A percentile compares a stretch with the other conserved stretches of the same genome.
Evolutionary conservation across 2,329 filamentous ascomycete species (phyloP).

Genomic region (Drechslerella coelobrocha): DNA sequence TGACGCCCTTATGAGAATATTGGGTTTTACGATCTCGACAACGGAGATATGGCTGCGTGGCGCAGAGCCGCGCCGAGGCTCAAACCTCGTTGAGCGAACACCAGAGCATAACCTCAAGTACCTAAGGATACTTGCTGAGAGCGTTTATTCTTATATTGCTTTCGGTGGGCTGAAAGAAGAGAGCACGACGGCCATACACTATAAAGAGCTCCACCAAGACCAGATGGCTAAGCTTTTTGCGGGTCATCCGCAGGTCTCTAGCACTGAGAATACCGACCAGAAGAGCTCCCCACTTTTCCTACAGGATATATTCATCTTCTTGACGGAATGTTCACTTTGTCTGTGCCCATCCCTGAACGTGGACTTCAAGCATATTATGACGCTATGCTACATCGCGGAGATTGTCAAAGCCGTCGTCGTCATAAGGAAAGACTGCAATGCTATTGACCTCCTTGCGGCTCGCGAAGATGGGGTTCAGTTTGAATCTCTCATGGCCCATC

Average conservation of each 20-base stretch:
- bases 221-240: slow-evolving; percentile 80
- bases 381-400: slow-evolving; percentile 88
- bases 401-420: slow-evolving; percentile 78
- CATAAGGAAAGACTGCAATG: slow-evolving; percentile 59
- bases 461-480: slow-evolving; percentile 29
- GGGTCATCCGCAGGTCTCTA: slow-evolving; percentile 60
- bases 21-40: slow-evolving; percentile 85
- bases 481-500: slow-evolving; percentile 7
- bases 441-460: slow-evolving; percentile 24
- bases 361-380: slow-evolving; percentile 79
- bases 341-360: slow-evolving; percentile 71
- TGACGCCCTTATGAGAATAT: slow-evolving; percentile 69
- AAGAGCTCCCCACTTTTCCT: slow-evolving; percentile 65
- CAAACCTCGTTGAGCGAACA: slow-evolving; percentile 81
- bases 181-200: slow-evolving; percentile 71
- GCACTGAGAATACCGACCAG: slow-evolving; percentile 59
- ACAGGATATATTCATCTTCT: slow-evolving; percentile 77
- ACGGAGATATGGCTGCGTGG: slow-evolving; percentile 93
- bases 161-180: slow-evolving; percentile 73
- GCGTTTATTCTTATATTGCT: slow-evolving; percentile 81
- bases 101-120: slow-evolving; percentile 84
- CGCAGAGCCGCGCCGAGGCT: slow-evolving; percentile 73
- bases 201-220: slow-evolving; percentile 70
- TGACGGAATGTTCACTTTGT: slow-evolving; percentile 78
- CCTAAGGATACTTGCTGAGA: slow-evolving; percentile 86